A percentile compares a stretch with the other conserved stretches of the same genome.
Evolutionary conservation across 2,329 filamentous ascomycete genomes (phyloP).

Genomic region (Phialophora verrucosa): DNA sequence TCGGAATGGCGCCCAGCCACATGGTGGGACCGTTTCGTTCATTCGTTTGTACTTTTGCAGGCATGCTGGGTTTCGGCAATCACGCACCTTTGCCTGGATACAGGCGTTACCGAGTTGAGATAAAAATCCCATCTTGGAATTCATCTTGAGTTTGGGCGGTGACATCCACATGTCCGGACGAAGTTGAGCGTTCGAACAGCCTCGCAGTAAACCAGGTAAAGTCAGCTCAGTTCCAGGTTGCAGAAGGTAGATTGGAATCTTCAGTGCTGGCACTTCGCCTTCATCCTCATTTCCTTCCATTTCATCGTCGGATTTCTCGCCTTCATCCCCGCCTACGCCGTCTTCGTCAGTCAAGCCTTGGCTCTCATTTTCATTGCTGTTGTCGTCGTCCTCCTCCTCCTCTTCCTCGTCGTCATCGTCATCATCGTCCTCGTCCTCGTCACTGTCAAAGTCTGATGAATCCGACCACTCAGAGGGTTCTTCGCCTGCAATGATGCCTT

Average conservation of each 20-base stretch:
- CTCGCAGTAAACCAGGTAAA: not conserved
- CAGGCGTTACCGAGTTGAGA: not conserved
- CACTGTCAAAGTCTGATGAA: not conserved
- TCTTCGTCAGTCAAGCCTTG: conserved; percentile 1
- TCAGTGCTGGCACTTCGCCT: conserved; percentile 1
- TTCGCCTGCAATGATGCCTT: conserved; percentile 1
- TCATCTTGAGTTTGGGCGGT: conserved; percentile 1
- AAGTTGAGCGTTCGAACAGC: conserved; percentile 1
- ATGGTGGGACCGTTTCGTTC: not conserved
- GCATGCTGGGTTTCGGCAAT: not conserved
- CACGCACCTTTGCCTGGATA: conserved; percentile 4
- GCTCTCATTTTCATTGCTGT: not conserved
- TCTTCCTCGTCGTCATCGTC: not conserved
- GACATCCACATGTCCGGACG: conserved; percentile 4
- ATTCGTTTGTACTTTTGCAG: conserved; percentile 3
- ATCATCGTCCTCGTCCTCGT: not conserved
- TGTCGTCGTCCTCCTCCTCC: not conserved
- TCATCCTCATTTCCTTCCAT: not conserved
- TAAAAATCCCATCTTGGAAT: not conserved
- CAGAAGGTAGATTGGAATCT: not conserved
- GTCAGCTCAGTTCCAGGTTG: conserved; percentile 1
- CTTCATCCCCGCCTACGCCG: not conserved
- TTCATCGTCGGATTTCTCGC: not conserved
- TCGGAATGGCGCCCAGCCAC: not conserved
- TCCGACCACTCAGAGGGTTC: not conserved